Base-by-base conservation (phyloP, 352 stramenopile genomes). In the Peronospora destructor region DNA sequence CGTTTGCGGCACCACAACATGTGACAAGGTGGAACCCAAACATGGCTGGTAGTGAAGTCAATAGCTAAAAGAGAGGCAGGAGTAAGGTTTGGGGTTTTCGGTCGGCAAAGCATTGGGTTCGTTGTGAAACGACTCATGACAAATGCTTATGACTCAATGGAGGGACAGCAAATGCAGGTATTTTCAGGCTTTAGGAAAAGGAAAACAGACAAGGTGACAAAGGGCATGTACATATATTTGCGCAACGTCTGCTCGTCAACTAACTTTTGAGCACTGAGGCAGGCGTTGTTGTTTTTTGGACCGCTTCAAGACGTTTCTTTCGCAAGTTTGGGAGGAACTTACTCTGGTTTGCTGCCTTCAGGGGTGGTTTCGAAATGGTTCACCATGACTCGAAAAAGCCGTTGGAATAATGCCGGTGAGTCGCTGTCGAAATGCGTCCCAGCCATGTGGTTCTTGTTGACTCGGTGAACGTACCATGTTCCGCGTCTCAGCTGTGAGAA, bases 371-470 rank as follows among this genome's bases (percentile, higher is more conserved):
- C 73, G 37, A 83, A 84, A 32, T 68, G 61, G 26, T 44, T 51
- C 6, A 33, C 40, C 48, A 87, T 71, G 41, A 85, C 48, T n/a
- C 32, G 59, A 52, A 91, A 84, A 30, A 91, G 73, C 26, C 64
- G 73, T 36, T 71, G 54, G 57, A 78, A 84, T 7, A 91, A 51
- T 33, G 73, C 68, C 1, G 57, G 49, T 19, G 80, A 66, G 30
- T 85, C 66, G 19, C 53, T 57, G 41, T 91, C 74, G 37, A 76
- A 85, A 45, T 71, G 63, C 4, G 76, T 88, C 2, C 75, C 76
- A 36, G 70, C 66, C 51, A 91, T 59, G 61, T 91, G 80, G 46
- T 88, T 87, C 42, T 64, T 77, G 19, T 73, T 42, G 17, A 87
- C 69, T n/a, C 67, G 68, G 30, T 85, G 81, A 17, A 85, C 69